Conservation (phyloP, 148 eudicot species). For the Fagopyrum tataricum region DNA sequence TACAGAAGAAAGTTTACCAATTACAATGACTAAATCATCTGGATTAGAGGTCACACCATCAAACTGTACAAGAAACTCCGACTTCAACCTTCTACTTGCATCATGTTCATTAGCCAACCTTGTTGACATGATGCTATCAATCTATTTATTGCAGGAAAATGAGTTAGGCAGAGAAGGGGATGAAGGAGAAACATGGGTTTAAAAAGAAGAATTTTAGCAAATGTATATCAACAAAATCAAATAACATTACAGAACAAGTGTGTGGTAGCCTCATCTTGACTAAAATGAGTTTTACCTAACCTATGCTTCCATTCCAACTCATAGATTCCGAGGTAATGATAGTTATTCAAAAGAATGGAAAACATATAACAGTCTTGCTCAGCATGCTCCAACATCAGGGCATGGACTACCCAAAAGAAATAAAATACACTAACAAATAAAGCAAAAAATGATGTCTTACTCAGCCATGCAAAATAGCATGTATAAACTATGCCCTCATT, state of each 20-base stretch:
- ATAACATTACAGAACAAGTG: background rate
- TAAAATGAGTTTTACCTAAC: background rate
- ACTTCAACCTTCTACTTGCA: conserved; percentile 93
- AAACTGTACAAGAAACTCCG: conserved; percentile 95
- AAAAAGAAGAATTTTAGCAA: background rate
- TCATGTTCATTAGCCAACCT: conserved; percentile 86
- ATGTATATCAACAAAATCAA: background rate
- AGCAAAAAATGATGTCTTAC: background rate
- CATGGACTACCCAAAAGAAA: background rate
- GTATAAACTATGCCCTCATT: background rate
- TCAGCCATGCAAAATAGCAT: background rate
- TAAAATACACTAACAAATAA: background rate
- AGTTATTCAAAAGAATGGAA: background rate
- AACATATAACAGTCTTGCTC: conserved; percentile 1
- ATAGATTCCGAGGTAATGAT: background rate
- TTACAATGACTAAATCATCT: conserved; percentile 77
- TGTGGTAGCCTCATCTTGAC: background rate
- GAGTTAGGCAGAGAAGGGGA: background rate
- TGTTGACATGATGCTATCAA: conserved; percentile 94
- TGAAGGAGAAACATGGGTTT: background rate
- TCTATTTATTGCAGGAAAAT: conserved; percentile 32
- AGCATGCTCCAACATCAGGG: background rate
- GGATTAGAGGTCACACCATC: conserved; percentile 93
- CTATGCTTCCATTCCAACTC: background rate
- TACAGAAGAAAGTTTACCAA: conserved; percentile 44